These are phyloP conservation scores for Pugionium dolabratum DNA, from an alignment of 345 rosid species.

Conservation along the genomic window DNA sequence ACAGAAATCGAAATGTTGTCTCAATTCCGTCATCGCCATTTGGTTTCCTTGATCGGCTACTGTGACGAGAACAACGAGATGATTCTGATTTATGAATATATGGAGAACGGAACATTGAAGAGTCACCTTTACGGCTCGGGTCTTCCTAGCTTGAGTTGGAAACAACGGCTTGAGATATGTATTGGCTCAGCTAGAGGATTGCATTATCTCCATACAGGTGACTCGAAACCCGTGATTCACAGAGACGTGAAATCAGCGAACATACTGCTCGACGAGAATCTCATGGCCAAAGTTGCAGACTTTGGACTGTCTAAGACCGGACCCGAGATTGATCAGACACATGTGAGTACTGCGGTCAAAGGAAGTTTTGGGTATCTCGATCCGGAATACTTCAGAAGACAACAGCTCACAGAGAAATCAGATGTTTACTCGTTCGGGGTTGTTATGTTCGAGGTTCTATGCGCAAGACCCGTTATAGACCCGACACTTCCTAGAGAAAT, in stretches of 20 bases:
- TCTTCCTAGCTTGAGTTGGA: conserved; percentile 65
- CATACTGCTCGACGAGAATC: conserved; percentile 68
- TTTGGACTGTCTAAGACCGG: conserved; percentile 92
- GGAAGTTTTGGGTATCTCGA: conserved; percentile 33
- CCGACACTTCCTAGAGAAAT: conserved; percentile 82
- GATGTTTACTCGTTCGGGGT: conserved; percentile 77
- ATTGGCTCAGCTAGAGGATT: conserved; percentile 73
- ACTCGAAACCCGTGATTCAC: conserved; percentile 71
- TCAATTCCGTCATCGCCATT: conserved; percentile 74
- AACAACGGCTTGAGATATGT: conserved; percentile 66
- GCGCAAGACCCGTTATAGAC: conserved; percentile 91
- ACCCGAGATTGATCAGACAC: conserved; percentile 93
- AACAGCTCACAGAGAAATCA: no score
- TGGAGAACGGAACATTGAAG: conserved; percentile 80
- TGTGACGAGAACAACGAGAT: conserved; percentile 76
- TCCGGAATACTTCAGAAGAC: no score
- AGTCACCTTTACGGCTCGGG: conserved; percentile 64
- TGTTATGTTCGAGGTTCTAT: conserved; percentile 86
- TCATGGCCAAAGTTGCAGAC: conserved; percentile 79
- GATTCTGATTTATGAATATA: conserved; percentile 75
- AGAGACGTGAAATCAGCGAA: conserved; percentile 81
- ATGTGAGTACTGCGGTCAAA: conserved; percentile 94
- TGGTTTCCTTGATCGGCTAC: conserved; percentile 85
- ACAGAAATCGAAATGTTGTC: conserved; percentile 84
- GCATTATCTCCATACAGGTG: conserved; percentile 72